Conservation (phyloP, 352 stramenopile species). For the Phytophthora boehmeriae region DNA sequence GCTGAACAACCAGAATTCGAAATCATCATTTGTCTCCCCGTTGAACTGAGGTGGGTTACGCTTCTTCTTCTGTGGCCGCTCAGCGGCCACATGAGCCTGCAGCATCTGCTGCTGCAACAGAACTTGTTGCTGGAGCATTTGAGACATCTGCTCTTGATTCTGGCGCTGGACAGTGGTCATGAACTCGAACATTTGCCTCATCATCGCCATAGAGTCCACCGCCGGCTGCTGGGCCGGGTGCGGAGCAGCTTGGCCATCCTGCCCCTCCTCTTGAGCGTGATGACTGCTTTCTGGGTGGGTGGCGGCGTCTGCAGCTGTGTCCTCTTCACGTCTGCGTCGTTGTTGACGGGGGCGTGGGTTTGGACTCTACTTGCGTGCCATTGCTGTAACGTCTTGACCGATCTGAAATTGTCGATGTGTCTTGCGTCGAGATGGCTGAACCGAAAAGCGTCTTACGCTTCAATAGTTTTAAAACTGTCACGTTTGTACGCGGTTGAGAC, state of each 20-base stretch:
- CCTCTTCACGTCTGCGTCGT: not conserved
- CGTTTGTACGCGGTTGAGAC: not conserved
- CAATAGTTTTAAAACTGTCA: slow-evolving; percentile 9
- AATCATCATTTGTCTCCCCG: slow-evolving; percentile 1
- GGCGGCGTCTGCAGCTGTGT: not conserved
- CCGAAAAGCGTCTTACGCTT: slow-evolving; percentile 1
- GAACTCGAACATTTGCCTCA: slow-evolving; percentile 10
- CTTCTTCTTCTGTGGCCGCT: slow-evolving; percentile 13
- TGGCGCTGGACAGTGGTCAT: slow-evolving; percentile 6
- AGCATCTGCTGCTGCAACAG: slow-evolving; percentile 17
- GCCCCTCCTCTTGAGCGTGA: not conserved
- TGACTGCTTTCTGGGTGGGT: too few relatives aligned
- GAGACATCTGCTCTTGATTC: slow-evolving; percentile 7
- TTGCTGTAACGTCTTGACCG: not conserved
- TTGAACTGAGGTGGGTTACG: slow-evolving; percentile 6
- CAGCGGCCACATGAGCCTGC: not conserved
- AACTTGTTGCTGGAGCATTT: slow-evolving; percentile 14
- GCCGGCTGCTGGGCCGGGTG: not conserved
- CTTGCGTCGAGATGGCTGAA: not conserved
- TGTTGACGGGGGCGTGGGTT: slow-evolving; percentile 1
- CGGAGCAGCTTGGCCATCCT: not conserved
- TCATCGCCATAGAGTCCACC: slow-evolving; percentile 1
- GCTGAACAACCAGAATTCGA: slow-evolving; percentile 16
- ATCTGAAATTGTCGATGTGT: slow-evolving; percentile 2
- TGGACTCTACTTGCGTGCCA: not conserved